Evolutionary conservation across 441 rosid species (phyloP), one percentile per base, ranked within the genome.

Genomic region (Populus trichocarpa): DNA sequence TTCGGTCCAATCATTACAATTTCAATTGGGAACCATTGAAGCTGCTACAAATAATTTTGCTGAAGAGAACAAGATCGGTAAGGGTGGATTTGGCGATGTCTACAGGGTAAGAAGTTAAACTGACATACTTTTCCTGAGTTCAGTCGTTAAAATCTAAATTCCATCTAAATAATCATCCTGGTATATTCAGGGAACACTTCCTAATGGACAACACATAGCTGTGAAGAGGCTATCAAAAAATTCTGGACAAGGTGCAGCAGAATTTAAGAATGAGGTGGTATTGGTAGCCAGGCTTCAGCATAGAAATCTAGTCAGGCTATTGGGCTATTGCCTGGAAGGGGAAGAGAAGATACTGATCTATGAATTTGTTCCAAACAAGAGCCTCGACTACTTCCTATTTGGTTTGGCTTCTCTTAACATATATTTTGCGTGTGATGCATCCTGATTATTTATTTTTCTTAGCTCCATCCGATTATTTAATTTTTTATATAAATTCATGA

Each of bases 1-100:
- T 42, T 63, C 80, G 26, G 80, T 79, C 36, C 83, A 86, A 70
- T 82, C 91, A 8, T 70, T 84, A 64, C 92, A 87, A 63, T 82
- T 88, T 71, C 88, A 84, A 77, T 84, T 91, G 70, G 79, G 73
- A 32, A 78, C 85, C 28, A 73, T 94, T 18, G 86, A 82, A 65
- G 77, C 63, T 4, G 98, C 97, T 8, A 92, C 97, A 0, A 59
- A 83, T 4, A 82, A 86, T 42, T 92, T 92, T 50, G 70, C 92
- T 2, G 76, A 72, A 3, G 70, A 83, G 20, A 87, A 88, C 67
- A 88, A 87, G 79, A 81, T 92, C 6, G 97, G 97, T 13, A 87
- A 84, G 81, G 97, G 98, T 23, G 98, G 95, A 64, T 94, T 92
- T 66, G 98, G 98, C 22, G 53, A 75, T 20, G 99, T 95, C 63